phyloP scores from a whole-genome alignment of 2,329 filamentous ascomycete genomes.

The Thielaviopsis ethacetica region DNA sequence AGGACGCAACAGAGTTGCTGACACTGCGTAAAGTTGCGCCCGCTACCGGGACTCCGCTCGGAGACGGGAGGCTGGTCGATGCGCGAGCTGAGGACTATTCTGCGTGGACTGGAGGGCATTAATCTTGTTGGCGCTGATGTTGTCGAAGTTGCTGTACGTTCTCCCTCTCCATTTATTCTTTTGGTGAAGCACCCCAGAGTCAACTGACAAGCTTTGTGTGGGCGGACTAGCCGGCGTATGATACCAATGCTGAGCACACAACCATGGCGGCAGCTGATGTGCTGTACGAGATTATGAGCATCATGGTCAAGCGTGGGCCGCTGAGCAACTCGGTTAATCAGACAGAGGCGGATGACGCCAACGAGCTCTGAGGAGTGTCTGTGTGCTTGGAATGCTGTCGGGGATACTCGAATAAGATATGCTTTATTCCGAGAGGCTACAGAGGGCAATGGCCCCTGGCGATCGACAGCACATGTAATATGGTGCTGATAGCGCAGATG shows the following conservation, averaged over 20 bases:
- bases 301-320: constrained; percentile 68
- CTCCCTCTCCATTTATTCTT: neutral
- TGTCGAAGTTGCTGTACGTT: constrained; percentile 41
- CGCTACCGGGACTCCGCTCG: constrained; percentile 56
- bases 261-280: constrained; percentile 59
- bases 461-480: neutral
- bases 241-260: constrained; percentile 55
- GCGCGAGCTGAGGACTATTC: constrained; percentile 53
- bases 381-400: neutral
- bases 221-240: constrained; percentile 43
- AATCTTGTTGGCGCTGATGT: constrained; percentile 57
- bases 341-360: neutral
- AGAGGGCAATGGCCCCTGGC: neutral
- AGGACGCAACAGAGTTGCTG: constrained; percentile 1
- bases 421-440: neutral
- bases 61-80: constrained; percentile 66
- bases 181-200: neutral
- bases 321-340: constrained; percentile 31
- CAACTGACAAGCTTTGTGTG: neutral
- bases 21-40: constrained; percentile 37
- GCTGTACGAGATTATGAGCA: constrained; percentile 62
- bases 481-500: neutral
- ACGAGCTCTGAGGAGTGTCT: constrained; percentile 1
- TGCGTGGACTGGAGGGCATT: constrained; percentile 50
- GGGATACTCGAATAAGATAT: neutral